Evolutionary conservation across 805 yeast species (phyloP), one percentile per base, ranked within the genome.

Genomic region (Metschnikowia lunata): DNA sequence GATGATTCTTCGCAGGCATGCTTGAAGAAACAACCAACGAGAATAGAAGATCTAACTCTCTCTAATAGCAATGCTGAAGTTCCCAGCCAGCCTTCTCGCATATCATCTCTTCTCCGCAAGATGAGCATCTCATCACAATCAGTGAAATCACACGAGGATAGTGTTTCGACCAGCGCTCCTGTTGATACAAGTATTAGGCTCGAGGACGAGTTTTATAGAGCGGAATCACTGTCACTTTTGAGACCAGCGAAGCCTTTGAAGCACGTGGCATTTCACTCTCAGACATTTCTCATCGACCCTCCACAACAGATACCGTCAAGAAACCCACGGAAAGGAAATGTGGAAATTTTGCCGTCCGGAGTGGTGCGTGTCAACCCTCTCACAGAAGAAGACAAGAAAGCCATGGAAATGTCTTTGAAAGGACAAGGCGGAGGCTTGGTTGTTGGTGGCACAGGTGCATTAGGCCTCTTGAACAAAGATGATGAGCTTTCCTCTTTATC

Each of bases 301-400:
- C 72, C 72, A 1, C 97, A 90, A 58, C 96, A 89, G 60, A 85
- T 90, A 48, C 97, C 97, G 2, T 85, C 95, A 1, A 69, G 95
- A 57, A 76, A 74, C 47, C 97, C 97, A 7, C 73, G 83, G 51
- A 74, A 76, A 54, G 97, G 97, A 7, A 84, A 88, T 57, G 89
- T 71, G 45, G 76, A 80, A 52, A 69, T 80, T 1, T 56, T 74
- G 40, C 64, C 75, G n/a, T 74, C 72, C 53, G 87, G 86, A 0
- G 62, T 71, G 0, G 70, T 80, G 12, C 69, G 74, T 7, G 68
- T 81, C 14, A 76, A 78, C 48, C 79, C 82, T 28, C 61, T 80
- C 30, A 66, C 80, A 1, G 75, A 78, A 30, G 80, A 77, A 31
- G 84, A 80, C 44, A 74, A 68, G 48, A 42, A 48, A 8, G 69